phyloP scores from a whole-genome alignment of 2,329 filamentous ascomycete genomes.

The Nemania sp. region DNA sequence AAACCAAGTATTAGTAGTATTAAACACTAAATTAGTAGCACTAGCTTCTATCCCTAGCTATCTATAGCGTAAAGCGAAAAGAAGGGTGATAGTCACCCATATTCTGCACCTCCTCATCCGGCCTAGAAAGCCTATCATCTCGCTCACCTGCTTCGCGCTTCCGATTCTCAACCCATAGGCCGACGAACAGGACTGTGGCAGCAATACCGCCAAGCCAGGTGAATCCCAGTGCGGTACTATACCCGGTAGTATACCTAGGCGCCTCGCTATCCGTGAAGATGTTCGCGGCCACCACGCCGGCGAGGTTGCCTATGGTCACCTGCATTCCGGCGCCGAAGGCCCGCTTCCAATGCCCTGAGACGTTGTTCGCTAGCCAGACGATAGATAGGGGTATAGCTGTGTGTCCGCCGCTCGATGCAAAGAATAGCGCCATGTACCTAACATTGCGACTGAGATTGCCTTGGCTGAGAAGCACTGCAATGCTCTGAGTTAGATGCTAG shows the following conservation, averaged over 20 bases:
- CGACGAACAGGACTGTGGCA: slow-evolving; percentile 55
- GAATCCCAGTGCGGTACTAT: slow-evolving; percentile 51
- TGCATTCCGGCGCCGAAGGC: slow-evolving; percentile 62
- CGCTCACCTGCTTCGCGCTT: slow-evolving; percentile 60
- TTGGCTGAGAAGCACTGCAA: slow-evolving; percentile 51
- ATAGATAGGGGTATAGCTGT: slow-evolving; percentile 53
- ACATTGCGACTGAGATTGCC: slow-evolving; percentile 43
- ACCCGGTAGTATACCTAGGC: slow-evolving; percentile 54
- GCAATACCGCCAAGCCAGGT: slow-evolving; percentile 51
- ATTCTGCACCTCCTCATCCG: slow-evolving; percentile 58
- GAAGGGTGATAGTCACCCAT: slow-evolving; percentile 64
- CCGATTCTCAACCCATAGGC: slow-evolving; percentile 59
- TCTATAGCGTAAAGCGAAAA: slow-evolving; percentile 57
- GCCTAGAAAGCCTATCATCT: slow-evolving; percentile 55
- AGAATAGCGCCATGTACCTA: slow-evolving; percentile 55
- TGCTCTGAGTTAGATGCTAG: background rate
- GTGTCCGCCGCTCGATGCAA: slow-evolving; percentile 53
- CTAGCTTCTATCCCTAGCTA: background rate
- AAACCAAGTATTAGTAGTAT: too few species aligned
- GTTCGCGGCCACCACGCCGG: slow-evolving; percentile 53
- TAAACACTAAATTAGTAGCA: too few species aligned
- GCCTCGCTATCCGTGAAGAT: slow-evolving; percentile 52
- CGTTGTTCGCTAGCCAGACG: slow-evolving; percentile 65
- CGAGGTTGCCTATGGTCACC: slow-evolving; percentile 62
- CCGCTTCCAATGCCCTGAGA: slow-evolving; percentile 65